Base-by-base conservation (phyloP, 305 asterid genomes). In the Striga hermonthica region DNA sequence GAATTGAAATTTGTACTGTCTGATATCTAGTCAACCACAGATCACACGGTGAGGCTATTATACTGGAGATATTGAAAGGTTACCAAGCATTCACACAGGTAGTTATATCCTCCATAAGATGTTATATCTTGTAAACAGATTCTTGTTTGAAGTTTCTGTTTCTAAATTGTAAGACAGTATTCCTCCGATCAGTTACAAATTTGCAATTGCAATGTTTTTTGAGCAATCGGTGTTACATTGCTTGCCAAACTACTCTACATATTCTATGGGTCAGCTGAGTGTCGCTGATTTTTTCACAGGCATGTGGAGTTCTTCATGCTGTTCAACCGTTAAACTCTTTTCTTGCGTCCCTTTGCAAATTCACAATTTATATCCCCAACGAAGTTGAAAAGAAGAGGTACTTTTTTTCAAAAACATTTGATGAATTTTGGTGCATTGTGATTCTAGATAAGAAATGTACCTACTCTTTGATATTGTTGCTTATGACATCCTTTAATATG, bases 71-170 rank as follows among this genome's bases (percentile, higher is more conserved):
- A 76, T 74, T 92, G 81, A 92, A 92, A 82, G 98, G 97, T 71
- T 92, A 92, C 80, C 98, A 92, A 83, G 98, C 98, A 48, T 92
- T 89, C 77, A 92, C 97, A 50, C 98, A 92, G 96, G 97, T 92
- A 66, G 54, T 72, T 53, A 57, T 60, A 36, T 68, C 70, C 6
- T 45, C 60, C 36, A 50, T 57, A 49, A 71, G 62, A 44, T 59
- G 52, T 55, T 50, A 31, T 22, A 57, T 71, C 55, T 10, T 36
- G 22, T 52, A 43, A 35, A 13, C 54, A 56, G 38, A 66, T 76
- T 67, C 40, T 65, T 68, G 7, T 5, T 45, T 67, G 60, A 55
- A 74, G 41, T 69, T 60, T 67, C 78, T 54, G 9, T 60, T 60
- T 63, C 31, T 9, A 50, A 16, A 50, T 14, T 49, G 28, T 50